These are phyloP conservation scores for Candida krabiensis DNA, from an alignment of 805 yeast genomes.

Conservation along the genomic window DNA sequence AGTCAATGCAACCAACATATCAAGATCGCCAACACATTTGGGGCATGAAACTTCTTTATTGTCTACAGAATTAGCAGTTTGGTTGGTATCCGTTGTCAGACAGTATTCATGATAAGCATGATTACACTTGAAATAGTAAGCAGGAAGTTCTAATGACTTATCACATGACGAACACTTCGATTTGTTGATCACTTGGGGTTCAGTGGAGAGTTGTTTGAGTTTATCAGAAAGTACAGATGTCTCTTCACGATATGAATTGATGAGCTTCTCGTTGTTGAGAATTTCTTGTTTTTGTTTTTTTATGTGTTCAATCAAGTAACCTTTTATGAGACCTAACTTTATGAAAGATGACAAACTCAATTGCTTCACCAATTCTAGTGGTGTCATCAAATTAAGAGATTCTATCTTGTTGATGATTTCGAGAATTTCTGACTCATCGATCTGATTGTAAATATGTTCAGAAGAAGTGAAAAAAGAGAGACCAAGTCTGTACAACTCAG, in stretches of 20 bases:
- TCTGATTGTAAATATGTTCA: constrained; percentile 46
- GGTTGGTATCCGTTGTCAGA: constrained; percentile 24
- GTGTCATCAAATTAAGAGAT: constrained; percentile 55
- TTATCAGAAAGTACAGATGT: constrained; percentile 53
- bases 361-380: constrained; percentile 74
- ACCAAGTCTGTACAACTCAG: constrained; percentile 65
- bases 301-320: constrained; percentile 62
- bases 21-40: constrained; percentile 68
- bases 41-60: constrained; percentile 53
- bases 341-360: constrained; percentile 64
- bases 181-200: constrained; percentile 57
- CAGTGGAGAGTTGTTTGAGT: constrained; percentile 47
- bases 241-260: constrained; percentile 67
- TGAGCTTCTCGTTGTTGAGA: constrained; percentile 62
- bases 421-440: constrained; percentile 52
- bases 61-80: constrained; percentile 9
- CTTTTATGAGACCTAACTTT: constrained; percentile 61
- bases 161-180: constrained; percentile 67
- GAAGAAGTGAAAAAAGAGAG: constrained; percentile 62
- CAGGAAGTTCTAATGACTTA: constrained; percentile 68
- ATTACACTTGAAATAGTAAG: constrained; percentile 78
- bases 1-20: constrained; percentile 59
- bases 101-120: constrained; percentile 89
- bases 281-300: constrained; percentile 63
- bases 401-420: constrained; percentile 55